Evolutionary conservation across 2,329 filamentous ascomycete species (phyloP).

Genomic region (Xylariaceae sp.): DNA sequence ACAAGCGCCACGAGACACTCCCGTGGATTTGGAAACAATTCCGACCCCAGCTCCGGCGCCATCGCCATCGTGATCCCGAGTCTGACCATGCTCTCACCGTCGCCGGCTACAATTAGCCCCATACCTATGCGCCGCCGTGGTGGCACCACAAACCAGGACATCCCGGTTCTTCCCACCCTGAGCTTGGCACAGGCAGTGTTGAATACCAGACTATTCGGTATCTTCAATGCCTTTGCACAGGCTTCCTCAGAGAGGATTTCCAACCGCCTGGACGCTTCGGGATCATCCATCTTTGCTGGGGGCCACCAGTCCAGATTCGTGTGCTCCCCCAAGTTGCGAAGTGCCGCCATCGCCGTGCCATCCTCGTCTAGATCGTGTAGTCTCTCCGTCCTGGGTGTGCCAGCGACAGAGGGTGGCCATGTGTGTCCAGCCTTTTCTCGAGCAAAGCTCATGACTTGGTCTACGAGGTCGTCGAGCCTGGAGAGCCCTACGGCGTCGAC

Average conservation of each 20-base stretch:
- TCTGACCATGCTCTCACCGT: not conserved
- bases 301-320: slow-evolving; percentile 5
- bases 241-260: slow-evolving; percentile 1
- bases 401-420: slow-evolving; percentile 3
- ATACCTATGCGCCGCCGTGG: slow-evolving; percentile 5
- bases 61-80: slow-evolving; percentile 8
- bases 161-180: slow-evolving; percentile 1
- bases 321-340: slow-evolving; percentile 6
- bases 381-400: not conserved
- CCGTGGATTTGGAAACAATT: not conserved
- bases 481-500: not conserved
- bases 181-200: slow-evolving; percentile 3
- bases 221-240: not conserved
- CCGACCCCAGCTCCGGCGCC: slow-evolving; percentile 3
- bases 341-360: slow-evolving; percentile 2
- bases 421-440: slow-evolving; percentile 1
- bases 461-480: not conserved
- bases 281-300: not conserved
- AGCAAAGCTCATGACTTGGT: slow-evolving; percentile 1
- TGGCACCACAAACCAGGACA: slow-evolving; percentile 3
- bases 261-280: not conserved
- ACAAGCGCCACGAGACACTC: slow-evolving; percentile 5
- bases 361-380: slow-evolving; percentile 5
- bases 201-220: slow-evolving; percentile 5
- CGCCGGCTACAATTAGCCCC: not conserved